A percentile compares a stretch with the other conserved stretches of the same genome.
phyloP scores from a whole-genome alignment of 257 asterid genomes.

The Solanum chiquidenum region DNA sequence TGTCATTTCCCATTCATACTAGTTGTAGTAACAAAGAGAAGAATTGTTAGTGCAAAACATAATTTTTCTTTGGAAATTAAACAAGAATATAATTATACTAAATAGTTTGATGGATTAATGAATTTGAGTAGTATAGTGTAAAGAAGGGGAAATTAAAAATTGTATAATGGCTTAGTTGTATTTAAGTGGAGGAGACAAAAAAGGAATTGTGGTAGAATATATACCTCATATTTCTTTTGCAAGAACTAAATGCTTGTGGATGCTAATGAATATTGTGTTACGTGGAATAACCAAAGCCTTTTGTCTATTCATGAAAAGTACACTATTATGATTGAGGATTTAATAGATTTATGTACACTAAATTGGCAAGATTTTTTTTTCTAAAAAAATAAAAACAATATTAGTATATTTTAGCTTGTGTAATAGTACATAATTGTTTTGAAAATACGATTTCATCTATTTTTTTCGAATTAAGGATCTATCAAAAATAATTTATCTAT shows the following conservation, averaged over 20 bases:
- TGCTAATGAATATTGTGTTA: background rate
- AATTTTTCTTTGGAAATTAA: background rate
- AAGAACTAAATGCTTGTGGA: background rate
- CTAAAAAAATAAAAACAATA: background rate
- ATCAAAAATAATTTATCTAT: no score
- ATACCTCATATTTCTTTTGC: background rate
- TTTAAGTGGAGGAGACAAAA: background rate
- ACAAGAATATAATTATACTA: background rate
- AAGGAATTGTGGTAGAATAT: background rate
- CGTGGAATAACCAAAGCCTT: background rate
- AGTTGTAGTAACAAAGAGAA: background rate
- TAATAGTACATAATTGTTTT: background rate
- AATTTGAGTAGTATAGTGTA: background rate
- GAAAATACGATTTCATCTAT: background rate
- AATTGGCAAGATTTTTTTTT: background rate
- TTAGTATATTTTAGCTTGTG: background rate
- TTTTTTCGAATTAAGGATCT: rapidly evolving
- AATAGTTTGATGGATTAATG: background rate
- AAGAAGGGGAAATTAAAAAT: background rate
- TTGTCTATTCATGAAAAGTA: background rate
- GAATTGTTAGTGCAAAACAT: background rate
- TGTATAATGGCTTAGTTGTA: background rate
- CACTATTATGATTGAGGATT: background rate
- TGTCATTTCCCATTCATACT: conserved; percentile 1
- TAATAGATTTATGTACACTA: background rate